Percentiles rank a stretch among this genome's conserved stretches.
These are phyloP conservation scores for Penicillium paneum DNA, from an alignment of 2,329 filamentous ascomycete genomes.

Conservation along the genomic window DNA sequence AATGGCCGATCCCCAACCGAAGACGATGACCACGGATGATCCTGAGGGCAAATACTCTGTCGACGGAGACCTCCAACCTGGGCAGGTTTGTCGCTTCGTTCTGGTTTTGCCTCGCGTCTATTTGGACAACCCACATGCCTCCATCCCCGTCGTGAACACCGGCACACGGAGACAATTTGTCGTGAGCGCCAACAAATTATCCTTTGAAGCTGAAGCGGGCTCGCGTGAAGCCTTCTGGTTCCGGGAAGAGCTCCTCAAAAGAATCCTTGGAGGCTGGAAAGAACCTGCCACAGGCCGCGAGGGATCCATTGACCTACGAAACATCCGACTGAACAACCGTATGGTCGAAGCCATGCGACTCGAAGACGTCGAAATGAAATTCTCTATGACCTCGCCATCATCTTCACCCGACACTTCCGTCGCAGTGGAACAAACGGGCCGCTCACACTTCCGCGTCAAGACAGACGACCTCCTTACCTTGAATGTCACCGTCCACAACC, in stretches of 20 bases:
- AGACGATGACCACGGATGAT: constrained; percentile 18
- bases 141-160: constrained; percentile 76
- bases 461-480: constrained; percentile 68
- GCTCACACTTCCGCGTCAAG: constrained; percentile 46
- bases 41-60: constrained; percentile 31
- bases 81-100: constrained; percentile 68
- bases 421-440: constrained; percentile 41
- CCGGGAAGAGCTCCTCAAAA: constrained; percentile 72
- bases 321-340: constrained; percentile 66
- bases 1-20: constrained; percentile 3
- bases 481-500: constrained; percentile 70
- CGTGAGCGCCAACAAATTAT: constrained; percentile 74
- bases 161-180: constrained; percentile 89
- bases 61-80: constrained; percentile 52
- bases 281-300: constrained; percentile 56
- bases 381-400: constrained; percentile 43
- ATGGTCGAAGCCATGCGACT: constrained; percentile 83
- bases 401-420: constrained; percentile 24
- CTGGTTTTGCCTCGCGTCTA: constrained; percentile 73
- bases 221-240: constrained; percentile 89
- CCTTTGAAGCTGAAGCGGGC: constrained; percentile 73
- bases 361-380: constrained; percentile 68
- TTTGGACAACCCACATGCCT: constrained; percentile 69
- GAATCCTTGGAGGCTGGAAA: constrained; percentile 69
- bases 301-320: constrained; percentile 73